These are phyloP conservation scores for Rachicladosporium sp. DNA, from an alignment of 2,329 filamentous ascomycete genomes.

Conservation along the genomic window DNA sequence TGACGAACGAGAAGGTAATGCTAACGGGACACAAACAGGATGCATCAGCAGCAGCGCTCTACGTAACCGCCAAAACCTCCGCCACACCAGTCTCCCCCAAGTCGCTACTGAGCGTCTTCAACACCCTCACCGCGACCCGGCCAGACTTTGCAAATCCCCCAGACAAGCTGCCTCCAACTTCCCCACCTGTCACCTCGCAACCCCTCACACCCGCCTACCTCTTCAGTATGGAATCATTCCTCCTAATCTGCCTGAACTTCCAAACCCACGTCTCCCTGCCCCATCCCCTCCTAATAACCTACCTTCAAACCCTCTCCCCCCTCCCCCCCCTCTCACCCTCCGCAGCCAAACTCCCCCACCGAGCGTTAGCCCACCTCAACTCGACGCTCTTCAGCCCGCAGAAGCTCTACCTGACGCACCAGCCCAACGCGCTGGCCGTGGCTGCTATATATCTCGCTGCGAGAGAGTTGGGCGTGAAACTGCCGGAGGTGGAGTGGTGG, in stretches of 20 bases:
- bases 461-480: conserved; percentile 59
- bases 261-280: conserved; percentile 76
- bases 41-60: conserved; percentile 68
- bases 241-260: conserved; percentile 67
- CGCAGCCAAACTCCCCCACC: conserved; percentile 39
- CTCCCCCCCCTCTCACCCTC: conserved; percentile 32
- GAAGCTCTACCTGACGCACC: conserved; percentile 80
- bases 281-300: conserved; percentile 77
- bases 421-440: conserved; percentile 72
- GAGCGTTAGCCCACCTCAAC: conserved; percentile 70
- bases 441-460: conserved; percentile 86
- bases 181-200: conserved; percentile 12
- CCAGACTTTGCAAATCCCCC: conserved; percentile 42
- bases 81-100: conserved; percentile 63
- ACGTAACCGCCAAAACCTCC: conserved; percentile 72
- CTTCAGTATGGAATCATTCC: conserved; percentile 61
- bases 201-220: conserved; percentile 57
- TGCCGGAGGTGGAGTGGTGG: conserved; percentile 88
- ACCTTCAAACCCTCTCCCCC: conserved; percentile 77
- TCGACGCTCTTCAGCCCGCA: conserved; percentile 76
- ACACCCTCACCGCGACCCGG: conserved; percentile 57
- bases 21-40: conserved; percentile 40
- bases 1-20: no score
- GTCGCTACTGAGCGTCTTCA: conserved; percentile 73
- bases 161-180: neutral